Evolutionary conservation across 2,329 filamentous ascomycete species (phyloP).

Genomic region (Ceratocystis smalleyi): DNA sequence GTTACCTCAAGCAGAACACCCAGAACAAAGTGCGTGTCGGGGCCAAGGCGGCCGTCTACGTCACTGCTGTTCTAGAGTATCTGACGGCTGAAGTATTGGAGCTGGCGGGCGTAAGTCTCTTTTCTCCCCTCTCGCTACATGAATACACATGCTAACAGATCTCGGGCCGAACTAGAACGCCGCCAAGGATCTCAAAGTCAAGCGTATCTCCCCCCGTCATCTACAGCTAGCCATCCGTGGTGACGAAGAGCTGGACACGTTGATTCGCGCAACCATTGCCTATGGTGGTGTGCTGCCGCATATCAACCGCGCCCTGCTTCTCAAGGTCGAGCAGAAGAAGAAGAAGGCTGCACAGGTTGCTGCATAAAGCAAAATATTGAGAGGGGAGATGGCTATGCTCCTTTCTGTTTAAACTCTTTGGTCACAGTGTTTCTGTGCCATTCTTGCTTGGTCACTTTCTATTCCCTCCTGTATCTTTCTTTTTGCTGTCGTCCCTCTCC

Average conservation of each 20-base stretch:
- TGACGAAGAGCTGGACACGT: constrained; percentile 93
- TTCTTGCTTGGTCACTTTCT: background rate
- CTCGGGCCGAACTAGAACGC: constrained; percentile 50
- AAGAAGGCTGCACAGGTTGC: constrained; percentile 35
- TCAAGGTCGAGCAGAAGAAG: constrained; percentile 98
- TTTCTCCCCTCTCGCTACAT: background rate
- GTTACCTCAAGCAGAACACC: constrained; percentile 97
- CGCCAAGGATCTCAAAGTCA: constrained; percentile 98
- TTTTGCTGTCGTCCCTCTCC: background rate
- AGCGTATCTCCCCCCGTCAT: constrained; percentile 97
- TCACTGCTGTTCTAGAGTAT: constrained; percentile 95
- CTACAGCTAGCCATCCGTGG: constrained; percentile 95
- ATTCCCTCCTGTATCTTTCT: background rate
- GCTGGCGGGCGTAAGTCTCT: constrained; percentile 61
- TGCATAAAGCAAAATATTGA: constrained; percentile 4
- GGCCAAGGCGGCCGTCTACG: constrained; percentile 95
- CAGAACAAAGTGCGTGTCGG: constrained; percentile 99
- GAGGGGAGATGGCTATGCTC: background rate
- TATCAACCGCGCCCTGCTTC: constrained; percentile 90
- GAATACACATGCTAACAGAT: constrained; percentile 18
- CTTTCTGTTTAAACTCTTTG: background rate
- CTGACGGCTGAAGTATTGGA: constrained; percentile 95
- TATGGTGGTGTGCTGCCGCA: constrained; percentile 96
- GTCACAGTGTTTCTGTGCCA: background rate
- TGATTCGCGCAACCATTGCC: constrained; percentile 94